Evolutionary conservation across 225 moss, liverwort and hornwort species (phyloP), one percentile per base, ranked within the genome.

Genomic region (Physcomitrium patens): DNA sequence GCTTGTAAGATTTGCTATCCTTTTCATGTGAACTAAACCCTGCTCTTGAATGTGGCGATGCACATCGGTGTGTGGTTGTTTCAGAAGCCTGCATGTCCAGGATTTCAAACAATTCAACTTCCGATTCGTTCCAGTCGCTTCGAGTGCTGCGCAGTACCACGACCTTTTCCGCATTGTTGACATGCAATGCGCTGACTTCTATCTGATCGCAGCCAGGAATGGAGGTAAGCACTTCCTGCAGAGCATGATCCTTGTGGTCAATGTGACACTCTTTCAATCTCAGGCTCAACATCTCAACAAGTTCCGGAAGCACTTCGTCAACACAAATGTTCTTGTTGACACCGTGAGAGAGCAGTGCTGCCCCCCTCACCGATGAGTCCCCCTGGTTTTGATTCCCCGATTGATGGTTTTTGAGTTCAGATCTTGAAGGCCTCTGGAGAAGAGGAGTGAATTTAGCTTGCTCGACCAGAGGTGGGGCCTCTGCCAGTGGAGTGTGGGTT

Each of bases 231-330:
- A 60, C 60, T 8, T 9, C 60, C 8, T 31, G 26, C 24, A 60
- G 19, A 27, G 13, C 50, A 54, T 54, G 54, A 43, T 60, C 67
- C 46, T 26, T n/a, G 44, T 49, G 54, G 62, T 65, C 80, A 62
- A 86, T 77, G 63, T 53, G 53, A 65, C 74, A 76, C 53, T 59
- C 42, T 46, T 42, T 44, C 48, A 80, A 16, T 51, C 51, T 80
- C 31, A 20, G 51, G 24, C 74, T 37, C 59, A 83, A 31, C 37
- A 43, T 23, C 19, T 78, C 82, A 42, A 79, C 18, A 57, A 74
- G 24, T 57, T 71, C 72, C 13, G 60, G 18, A 64, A 78, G 68
- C 24, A 60, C 75, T 71, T 68, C 71, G 63, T 77, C 65, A 49
- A 50, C 41, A 27, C 59, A 14, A 42, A 31, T 13, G 3, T 68